These are phyloP conservation scores for Aspergillus felis DNA, from an alignment of 2,329 filamentous ascomycete species.

Conservation along the genomic window DNA sequence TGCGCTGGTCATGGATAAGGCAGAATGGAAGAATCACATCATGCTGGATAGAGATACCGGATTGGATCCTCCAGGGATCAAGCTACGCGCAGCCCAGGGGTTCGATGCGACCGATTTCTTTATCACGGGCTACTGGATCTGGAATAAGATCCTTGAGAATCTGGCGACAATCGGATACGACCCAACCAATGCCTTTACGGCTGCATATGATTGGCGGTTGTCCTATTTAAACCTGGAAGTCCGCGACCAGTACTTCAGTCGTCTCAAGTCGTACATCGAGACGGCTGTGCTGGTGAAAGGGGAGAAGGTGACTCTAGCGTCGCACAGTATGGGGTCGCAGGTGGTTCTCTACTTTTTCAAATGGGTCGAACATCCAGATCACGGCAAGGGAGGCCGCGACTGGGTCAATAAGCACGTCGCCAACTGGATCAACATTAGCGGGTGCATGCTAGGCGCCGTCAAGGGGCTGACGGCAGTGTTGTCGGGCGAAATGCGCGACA, in stretches of 20 bases:
- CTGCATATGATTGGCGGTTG: slow-evolving; percentile 85
- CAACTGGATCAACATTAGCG: slow-evolving; percentile 96
- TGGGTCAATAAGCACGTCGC: slow-evolving; percentile 93
- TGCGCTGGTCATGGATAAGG: slow-evolving; percentile 86
- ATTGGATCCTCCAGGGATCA: slow-evolving; percentile 83
- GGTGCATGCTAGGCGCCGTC: slow-evolving; percentile 92
- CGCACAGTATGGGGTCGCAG: slow-evolving; percentile 97
- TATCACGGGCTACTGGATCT: slow-evolving; percentile 89
- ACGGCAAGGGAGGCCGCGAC: slow-evolving; percentile 72
- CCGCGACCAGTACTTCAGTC: slow-evolving; percentile 89
- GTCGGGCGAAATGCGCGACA: slow-evolving; percentile 97
- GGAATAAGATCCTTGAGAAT: slow-evolving; percentile 98
- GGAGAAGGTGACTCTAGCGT: slow-evolving; percentile 79
- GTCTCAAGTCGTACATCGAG: slow-evolving; percentile 87
- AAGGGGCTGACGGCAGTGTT: slow-evolving; percentile 88
- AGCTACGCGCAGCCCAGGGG: slow-evolving; percentile 87
- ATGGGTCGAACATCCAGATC: slow-evolving; percentile 73
- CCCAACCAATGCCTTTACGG: slow-evolving; percentile 67
- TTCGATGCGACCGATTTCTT: slow-evolving; percentile 95
- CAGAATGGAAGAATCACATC: slow-evolving; percentile 90
- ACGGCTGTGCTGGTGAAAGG: slow-evolving; percentile 68
- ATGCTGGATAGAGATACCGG: slow-evolving; percentile 94
- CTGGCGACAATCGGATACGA: slow-evolving; percentile 94
- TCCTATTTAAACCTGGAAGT: slow-evolving; percentile 85
- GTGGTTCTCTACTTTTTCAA: slow-evolving; percentile 80